Base-by-base conservation (phyloP, 257 asterid species). In the Ligustrum vulgare region DNA sequence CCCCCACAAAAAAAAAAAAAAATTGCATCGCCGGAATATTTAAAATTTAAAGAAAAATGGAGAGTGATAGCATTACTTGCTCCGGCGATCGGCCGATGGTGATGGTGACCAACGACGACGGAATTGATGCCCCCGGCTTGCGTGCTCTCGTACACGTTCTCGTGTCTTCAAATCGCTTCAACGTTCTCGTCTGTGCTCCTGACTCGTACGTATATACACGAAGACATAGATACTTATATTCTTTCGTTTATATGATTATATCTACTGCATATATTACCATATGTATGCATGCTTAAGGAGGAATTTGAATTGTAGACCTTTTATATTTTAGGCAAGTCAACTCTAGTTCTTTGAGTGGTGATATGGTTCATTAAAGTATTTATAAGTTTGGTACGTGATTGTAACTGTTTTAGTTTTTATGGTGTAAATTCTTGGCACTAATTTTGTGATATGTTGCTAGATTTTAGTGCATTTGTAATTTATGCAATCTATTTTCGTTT, bases 21-120 rank as follows among this genome's bases (percentile, higher is more conserved):
- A 8, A 0, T 37, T 7, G 66, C 3, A 22, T 9, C 7, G 32
- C 12, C 0, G 15, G 8, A 69, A 49, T n/a, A 37, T 8, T 71
- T 64, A 9, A 58, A 25, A 34, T 4, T 35, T 32, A n/a, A 51
- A 22, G 15, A 25, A 63, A 74, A 58, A 87, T 88, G 91, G 86
- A 67, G 72, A 78, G 31, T 23, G 72, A 60, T 1, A 25, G 67
- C 71, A 35, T 62, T 13, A 81, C 66, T 51, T 51, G 79, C 75
- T 51, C 41, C 79, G 90, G 79, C 79, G 87, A 78, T 70, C 88
- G 88, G 45, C 84, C 94, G 78, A 84, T 87, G 83, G 88, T 94
- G 82, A 74, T 92, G 93, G 91, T 92, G 47, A 94, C 99, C 28
- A 94, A 94, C 86, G 99, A 92, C 86, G 98, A 92, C 78, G 99